These are phyloP conservation scores for Kodamaea laetipori DNA, from an alignment of 805 yeast species.

Conservation along the genomic window DNA sequence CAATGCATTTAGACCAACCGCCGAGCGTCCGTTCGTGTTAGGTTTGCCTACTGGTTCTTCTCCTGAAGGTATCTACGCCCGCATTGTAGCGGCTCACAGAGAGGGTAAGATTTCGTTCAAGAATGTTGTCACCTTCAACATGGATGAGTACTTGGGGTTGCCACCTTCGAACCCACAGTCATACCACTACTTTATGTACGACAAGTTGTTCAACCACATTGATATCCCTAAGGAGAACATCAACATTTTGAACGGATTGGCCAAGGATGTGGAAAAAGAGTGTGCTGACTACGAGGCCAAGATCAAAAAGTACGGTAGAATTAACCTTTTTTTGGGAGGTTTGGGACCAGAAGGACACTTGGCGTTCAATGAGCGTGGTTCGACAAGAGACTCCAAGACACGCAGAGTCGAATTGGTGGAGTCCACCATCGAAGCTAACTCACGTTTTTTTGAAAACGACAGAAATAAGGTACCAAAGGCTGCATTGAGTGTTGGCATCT, in stretches of 20 bases:
- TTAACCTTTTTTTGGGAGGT: conserved; percentile 58
- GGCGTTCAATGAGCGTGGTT: conserved; percentile 62
- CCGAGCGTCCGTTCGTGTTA: conserved; percentile 50
- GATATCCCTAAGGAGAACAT: conserved; percentile 55
- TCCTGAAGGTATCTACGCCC: conserved; percentile 55
- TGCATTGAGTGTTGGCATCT: conserved; percentile 58
- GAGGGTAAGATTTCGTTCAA: conserved; percentile 46
- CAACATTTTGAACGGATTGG: conserved; percentile 55
- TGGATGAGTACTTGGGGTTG: conserved; percentile 61
- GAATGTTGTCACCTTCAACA: conserved; percentile 60
- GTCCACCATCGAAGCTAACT: conserved; percentile 54
- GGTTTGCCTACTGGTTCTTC: conserved; percentile 67
- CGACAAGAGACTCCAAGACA: conserved; percentile 46
- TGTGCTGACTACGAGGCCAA: conserved; percentile 51
- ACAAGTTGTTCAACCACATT: conserved; percentile 56
- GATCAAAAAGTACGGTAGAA: conserved; percentile 50
- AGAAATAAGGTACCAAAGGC: conserved; percentile 48
- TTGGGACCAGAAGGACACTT: conserved; percentile 64
- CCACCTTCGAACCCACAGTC: conserved; percentile 51
- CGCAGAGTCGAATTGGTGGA: conserved; percentile 49
- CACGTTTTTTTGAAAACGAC: conserved; percentile 53
- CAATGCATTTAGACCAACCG: conserved; percentile 47
- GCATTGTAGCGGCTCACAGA: conserved; percentile 46
- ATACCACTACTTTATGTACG: conserved; percentile 59
- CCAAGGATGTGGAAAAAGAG: conserved; percentile 47